Conservation (phyloP, 2,329 filamentous ascomycete species). For the Colletotrichum filicis region DNA sequence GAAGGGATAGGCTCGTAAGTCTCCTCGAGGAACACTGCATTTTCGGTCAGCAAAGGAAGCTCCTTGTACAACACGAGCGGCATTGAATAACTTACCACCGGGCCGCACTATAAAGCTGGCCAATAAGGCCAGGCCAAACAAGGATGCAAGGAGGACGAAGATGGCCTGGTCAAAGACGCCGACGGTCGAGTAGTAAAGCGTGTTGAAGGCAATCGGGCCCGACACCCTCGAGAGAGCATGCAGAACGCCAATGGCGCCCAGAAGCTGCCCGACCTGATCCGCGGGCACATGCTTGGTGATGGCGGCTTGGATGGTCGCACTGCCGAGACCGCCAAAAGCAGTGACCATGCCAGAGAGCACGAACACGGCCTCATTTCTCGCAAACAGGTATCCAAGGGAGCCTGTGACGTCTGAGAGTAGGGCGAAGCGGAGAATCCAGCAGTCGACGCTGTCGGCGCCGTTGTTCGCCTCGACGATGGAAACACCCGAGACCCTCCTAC, state of each 20-base stretch:
- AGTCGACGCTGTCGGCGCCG: conserved; percentile 82
- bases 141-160: conserved; percentile 77
- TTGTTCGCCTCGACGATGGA: conserved; percentile 59
- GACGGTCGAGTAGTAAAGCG: conserved; percentile 86
- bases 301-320: conserved; percentile 84
- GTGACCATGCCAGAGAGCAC: conserved; percentile 78
- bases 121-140: conserved; percentile 75
- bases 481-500: conserved; percentile 50
- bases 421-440: conserved; percentile 79
- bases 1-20: conserved; percentile 11
- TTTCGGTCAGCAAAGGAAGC: not conserved
- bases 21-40: conserved; percentile 32
- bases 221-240: conserved; percentile 85
- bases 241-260: conserved; percentile 87
- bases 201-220: conserved; percentile 84
- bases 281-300: conserved; percentile 92
- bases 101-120: conserved; percentile 78
- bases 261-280: conserved; percentile 84
- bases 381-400: conserved; percentile 78
- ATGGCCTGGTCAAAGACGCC: conserved; percentile 82
- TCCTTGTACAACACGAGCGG: not conserved
- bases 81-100: conserved; percentile 69
- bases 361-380: conserved; percentile 72
- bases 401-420: conserved; percentile 82
- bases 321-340: conserved; percentile 84